Evolutionary conservation across 768 basidiomycete genomes (phyloP), one percentile per base, ranked within the genome.

Genomic region (Mycena latifolia): DNA sequence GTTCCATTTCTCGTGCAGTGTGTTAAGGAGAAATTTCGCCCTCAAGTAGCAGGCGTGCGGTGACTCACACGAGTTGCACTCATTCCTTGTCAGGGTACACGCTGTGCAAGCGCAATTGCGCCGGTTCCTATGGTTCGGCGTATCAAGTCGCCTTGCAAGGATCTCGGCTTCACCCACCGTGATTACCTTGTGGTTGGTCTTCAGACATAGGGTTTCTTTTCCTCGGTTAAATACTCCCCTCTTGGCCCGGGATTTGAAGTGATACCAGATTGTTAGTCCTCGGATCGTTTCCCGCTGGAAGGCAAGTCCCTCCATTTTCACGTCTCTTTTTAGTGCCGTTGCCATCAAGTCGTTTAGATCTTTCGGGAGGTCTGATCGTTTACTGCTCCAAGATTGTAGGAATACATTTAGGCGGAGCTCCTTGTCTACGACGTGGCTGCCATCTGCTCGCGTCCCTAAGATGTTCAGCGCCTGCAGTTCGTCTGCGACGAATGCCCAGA

Each of bases 1-100:
- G 41, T 65, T 52, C 55, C 55, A 65, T 18, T 59, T 65, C 11
- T 27, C 17, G 7, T 57, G 46, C 1, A 65, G 47, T 5, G 55
- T 5, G 35, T 58, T 53, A 4, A 65, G 56, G 0, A 58, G n/a
- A 3, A 14, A 11, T 25, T 33, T 22, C 17, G 63, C 63, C 28
- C 41, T 65, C 4, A 22, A 9, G 22, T 58, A 58, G 55, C 55
- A 65, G 6, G 51, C 28, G 15, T 52, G 55, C 4, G 63, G 63
- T 2, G 22, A 22, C 8, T 10, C 14, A 20, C 63, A 65, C 1
- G 20, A 6, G 2, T 12, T 15, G 28, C 28, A 37, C 17, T 39
- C 33, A 2, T 6, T 51, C 27, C 54, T 43, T 18, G 61, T 63
- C 10, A 3, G 20, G 1, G 3, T n/a, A 25, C 62, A 63, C 17